Conservation (phyloP, 495 filamentous ascomycete species). For the Zalerion maritima region DNA sequence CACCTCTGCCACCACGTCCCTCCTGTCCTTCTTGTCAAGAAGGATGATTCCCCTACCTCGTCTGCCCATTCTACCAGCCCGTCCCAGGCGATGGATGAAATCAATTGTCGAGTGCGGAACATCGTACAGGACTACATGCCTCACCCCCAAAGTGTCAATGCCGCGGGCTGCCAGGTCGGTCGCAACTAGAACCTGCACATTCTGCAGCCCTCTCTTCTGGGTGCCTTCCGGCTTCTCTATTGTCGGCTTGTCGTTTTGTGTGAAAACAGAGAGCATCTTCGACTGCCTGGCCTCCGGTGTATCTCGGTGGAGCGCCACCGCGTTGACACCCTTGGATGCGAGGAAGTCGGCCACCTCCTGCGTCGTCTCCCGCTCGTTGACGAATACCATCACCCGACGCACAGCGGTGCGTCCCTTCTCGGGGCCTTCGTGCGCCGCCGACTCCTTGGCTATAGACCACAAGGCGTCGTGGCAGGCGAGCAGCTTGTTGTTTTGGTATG, state of each 20-base stretch:
- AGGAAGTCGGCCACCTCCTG: conserved; percentile 69
- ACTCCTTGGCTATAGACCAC: conserved; percentile 79
- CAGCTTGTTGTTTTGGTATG: conserved; percentile 78
- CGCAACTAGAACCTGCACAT: conserved; percentile 81
- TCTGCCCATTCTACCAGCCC: conserved; percentile 84
- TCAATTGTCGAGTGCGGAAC: conserved; percentile 93
- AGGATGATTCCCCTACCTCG: conserved; percentile 80
- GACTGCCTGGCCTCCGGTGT: conserved; percentile 54
- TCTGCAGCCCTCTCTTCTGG: conserved; percentile 29
- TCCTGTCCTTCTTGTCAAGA: conserved; percentile 76
- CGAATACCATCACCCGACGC: conserved; percentile 88
- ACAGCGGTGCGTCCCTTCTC: conserved; percentile 35
- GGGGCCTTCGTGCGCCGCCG: conserved; percentile 35
- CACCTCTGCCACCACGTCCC: conserved; percentile 83
- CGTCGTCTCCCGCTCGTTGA: conserved; percentile 89
- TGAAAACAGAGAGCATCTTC: conserved; percentile 66
- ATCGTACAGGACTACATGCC: conserved; percentile 84
- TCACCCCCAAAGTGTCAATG: conserved; percentile 85
- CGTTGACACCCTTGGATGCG: conserved; percentile 70
- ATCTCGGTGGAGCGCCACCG: conserved; percentile 68
- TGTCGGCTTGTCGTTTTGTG: conserved; percentile 32
- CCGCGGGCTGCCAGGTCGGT: conserved; percentile 87
- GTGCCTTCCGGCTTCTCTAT: conserved; percentile 11
- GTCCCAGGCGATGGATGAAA: conserved; percentile 87
- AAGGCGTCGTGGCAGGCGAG: conserved; percentile 90